phyloP scores from a whole-genome alignment of 1,284 basidiomycete genomes.

The Cystobasidiaceae sp. region DNA sequence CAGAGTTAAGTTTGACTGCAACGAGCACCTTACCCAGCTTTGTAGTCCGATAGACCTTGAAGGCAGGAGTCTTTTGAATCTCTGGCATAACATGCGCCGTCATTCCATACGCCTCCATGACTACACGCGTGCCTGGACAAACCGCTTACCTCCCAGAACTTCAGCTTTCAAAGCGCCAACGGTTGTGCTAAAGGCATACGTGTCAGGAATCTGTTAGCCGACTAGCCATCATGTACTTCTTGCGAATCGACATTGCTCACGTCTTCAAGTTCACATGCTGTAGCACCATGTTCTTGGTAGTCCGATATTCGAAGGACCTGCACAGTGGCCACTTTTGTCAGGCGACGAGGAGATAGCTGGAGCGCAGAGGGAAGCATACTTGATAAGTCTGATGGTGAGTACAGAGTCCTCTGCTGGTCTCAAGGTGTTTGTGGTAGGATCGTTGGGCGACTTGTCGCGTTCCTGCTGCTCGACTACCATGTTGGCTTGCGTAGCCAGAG shows the following conservation, averaged over 20 bases:
- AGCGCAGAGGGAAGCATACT: slow-evolving; percentile 47
- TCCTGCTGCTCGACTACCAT: too few relatives aligned
- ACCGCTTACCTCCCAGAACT: slow-evolving; percentile 57
- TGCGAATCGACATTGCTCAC: neutral
- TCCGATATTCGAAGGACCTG: slow-evolving; percentile 77
- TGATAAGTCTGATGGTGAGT: slow-evolving; percentile 87
- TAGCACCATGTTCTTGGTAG: slow-evolving; percentile 80
- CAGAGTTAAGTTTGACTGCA: neutral
- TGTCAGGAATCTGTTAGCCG: slow-evolving; percentile 46
- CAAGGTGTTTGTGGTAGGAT: slow-evolving; percentile 60
- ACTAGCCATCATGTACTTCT: slow-evolving; percentile 55
- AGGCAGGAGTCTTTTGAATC: slow-evolving; percentile 64
- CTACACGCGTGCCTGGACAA: neutral
- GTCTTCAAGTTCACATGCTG: slow-evolving; percentile 72
- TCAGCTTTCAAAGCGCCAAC: slow-evolving; percentile 69
- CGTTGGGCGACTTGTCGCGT: too few relatives aligned
- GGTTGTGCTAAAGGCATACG: slow-evolving; percentile 55
- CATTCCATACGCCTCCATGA: neutral
- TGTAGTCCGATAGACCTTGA: slow-evolving; percentile 76
- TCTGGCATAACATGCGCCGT: slow-evolving; percentile 50
- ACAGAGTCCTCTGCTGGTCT: slow-evolving; percentile 67
- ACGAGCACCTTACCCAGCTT: slow-evolving; percentile 55
- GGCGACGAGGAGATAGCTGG: neutral
- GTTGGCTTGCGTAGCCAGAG: too few relatives aligned
- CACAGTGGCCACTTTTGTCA: neutral